Percentiles rank a stretch among this genome's conserved stretches.
These are phyloP conservation scores for Xeromyces bisporus DNA, from an alignment of 495 filamentous ascomycete species.

Conservation along the genomic window DNA sequence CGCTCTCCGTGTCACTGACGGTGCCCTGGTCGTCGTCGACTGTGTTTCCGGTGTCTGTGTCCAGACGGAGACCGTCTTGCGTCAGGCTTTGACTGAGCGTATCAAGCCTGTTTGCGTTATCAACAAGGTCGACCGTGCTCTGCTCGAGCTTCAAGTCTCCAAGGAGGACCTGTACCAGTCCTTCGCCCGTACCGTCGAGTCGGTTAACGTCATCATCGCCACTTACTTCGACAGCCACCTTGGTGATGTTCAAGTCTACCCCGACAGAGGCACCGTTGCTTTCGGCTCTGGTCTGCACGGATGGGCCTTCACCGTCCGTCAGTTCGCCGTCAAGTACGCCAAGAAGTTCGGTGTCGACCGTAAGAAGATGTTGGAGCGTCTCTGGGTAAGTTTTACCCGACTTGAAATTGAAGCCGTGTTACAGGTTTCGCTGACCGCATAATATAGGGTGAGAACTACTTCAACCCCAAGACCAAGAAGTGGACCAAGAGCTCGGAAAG, in stretches of 20 bases:
- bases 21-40: slow-evolving; percentile 98
- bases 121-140: slow-evolving; percentile 99
- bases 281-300: slow-evolving; percentile 99
- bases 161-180: slow-evolving; percentile 99
- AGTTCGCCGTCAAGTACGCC: slow-evolving; percentile 91
- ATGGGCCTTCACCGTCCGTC: slow-evolving; percentile 98
- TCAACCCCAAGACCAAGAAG: slow-evolving; percentile 99
- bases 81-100: slow-evolving; percentile 98
- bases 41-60: slow-evolving; percentile 98
- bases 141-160: slow-evolving; percentile 91
- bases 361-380: slow-evolving; percentile 99
- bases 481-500: slow-evolving; percentile 73
- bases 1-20: slow-evolving; percentile 98
- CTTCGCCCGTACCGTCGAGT: slow-evolving; percentile 98
- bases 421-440: slow-evolving; percentile 13
- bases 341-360: slow-evolving; percentile 99
- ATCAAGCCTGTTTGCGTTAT: slow-evolving; percentile 99
- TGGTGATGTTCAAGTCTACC: slow-evolving; percentile 96
- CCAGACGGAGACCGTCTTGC: slow-evolving; percentile 98
- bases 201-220: slow-evolving; percentile 98
- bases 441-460: slow-evolving; percentile 84
- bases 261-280: slow-evolving; percentile 87
- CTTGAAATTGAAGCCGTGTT: no score
- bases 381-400: slow-evolving; percentile 53
- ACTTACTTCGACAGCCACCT: slow-evolving; percentile 96